phyloP scores from a whole-genome alignment of 345 rosid species.

The Litchi chinensis region DNA sequence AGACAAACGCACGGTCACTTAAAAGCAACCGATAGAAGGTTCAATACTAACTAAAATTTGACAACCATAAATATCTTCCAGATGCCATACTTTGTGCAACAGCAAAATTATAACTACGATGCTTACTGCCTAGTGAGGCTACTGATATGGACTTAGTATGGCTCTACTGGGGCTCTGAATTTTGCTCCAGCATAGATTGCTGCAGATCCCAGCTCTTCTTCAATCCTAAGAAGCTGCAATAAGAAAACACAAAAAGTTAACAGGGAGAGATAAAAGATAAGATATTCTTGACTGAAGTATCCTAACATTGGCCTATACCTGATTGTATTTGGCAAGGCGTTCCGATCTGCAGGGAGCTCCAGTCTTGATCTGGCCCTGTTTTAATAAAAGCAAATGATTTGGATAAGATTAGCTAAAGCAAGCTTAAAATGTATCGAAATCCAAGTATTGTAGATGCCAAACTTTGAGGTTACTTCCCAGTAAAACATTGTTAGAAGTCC shows the following conservation, averaged over 20 bases:
- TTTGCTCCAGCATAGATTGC: slow-evolving; percentile 54
- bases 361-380: no score
- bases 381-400: slow-evolving; percentile 29
- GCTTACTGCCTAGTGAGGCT: not conserved
- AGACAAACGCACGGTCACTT: no score
- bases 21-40: no score
- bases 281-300: not conserved
- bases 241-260: not conserved
- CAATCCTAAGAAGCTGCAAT: slow-evolving; percentile 57
- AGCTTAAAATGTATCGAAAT: not conserved
- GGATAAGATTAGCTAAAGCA: not conserved
- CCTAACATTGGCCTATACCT: slow-evolving; percentile 37
- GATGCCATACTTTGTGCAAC: not conserved
- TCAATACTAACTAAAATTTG: no score
- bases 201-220: slow-evolving; percentile 55
- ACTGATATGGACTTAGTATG: slow-evolving; percentile 31
- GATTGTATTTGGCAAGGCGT: slow-evolving; percentile 75
- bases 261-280: not conserved
- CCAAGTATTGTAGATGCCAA: not conserved
- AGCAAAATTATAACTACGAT: not conserved
- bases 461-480: no score
- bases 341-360: slow-evolving; percentile 81
- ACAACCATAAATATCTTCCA: no score
- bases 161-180: slow-evolving; percentile 53
- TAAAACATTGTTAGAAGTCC: not conserved